phyloP scores from a whole-genome alignment of 768 basidiomycete genomes.

The Kwoniella bestiolae region DNA sequence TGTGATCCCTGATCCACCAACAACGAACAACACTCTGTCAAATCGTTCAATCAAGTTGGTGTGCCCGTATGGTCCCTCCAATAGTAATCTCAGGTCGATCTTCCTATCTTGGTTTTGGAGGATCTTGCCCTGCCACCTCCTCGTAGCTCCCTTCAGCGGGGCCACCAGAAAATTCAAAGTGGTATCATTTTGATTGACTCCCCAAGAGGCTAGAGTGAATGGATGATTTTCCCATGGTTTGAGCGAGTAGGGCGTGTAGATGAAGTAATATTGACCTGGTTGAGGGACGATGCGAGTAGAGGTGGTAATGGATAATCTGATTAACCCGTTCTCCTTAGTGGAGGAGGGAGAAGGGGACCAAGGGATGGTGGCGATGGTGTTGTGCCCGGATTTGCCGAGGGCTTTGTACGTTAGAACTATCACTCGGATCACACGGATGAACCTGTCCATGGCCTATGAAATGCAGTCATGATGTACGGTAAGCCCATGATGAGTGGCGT shows the following conservation, averaged over 20 bases:
- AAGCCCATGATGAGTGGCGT: not conserved
- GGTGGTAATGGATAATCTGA: constrained; percentile 28
- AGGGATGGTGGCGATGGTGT: constrained; percentile 17
- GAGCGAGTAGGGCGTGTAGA: constrained; percentile 29
- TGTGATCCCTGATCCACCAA: constrained; percentile 33
- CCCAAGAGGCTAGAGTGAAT: constrained; percentile 39
- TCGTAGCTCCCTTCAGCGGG: constrained; percentile 26
- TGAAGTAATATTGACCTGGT: constrained; percentile 39
- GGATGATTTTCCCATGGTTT: constrained; percentile 47
- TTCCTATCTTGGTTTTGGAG: not conserved
- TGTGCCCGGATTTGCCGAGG: constrained; percentile 11
- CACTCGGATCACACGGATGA: constrained; percentile 32
- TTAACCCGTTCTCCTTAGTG: constrained; percentile 17
- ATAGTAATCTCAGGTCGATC: constrained; percentile 16
- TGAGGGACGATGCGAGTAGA: constrained; percentile 18
- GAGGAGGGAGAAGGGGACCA: not conserved
- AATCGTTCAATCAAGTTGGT: constrained; percentile 20
- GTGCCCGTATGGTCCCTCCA: constrained; percentile 45
- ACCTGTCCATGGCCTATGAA: constrained; percentile 26
- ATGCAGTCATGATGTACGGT: not conserved
- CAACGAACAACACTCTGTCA: constrained; percentile 30
- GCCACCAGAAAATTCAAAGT: constrained; percentile 28
- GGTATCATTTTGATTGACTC: constrained; percentile 4
- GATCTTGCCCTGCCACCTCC: constrained; percentile 19
- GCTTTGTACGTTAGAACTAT: constrained; percentile 21